phyloP scores from a whole-genome alignment of 2,329 filamentous ascomycete species.

The Aphanoascus verrucosus region DNA sequence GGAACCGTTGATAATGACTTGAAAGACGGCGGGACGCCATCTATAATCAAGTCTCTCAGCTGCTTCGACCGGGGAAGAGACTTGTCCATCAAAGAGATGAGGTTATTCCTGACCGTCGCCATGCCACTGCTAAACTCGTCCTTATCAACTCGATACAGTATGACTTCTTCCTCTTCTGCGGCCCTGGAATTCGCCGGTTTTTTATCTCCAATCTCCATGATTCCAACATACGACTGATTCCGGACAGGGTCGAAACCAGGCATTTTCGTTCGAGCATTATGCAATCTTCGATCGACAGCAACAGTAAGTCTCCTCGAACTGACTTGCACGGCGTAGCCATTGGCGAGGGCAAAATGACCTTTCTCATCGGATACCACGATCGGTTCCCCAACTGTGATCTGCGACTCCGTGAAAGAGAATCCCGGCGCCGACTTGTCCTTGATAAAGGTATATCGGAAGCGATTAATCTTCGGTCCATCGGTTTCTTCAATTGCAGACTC shows the following conservation, averaged over 20 bases:
- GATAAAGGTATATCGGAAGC: slow-evolving; percentile 74
- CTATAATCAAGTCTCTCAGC: slow-evolving; percentile 69
- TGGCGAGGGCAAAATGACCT: slow-evolving; percentile 87
- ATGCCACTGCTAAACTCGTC: slow-evolving; percentile 98
- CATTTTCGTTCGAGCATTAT: slow-evolving; percentile 69
- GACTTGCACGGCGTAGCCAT: slow-evolving; percentile 77
- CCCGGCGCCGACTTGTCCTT: slow-evolving; percentile 52
- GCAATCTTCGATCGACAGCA: slow-evolving; percentile 78
- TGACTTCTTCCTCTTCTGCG: slow-evolving; percentile 40
- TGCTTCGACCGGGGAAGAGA: slow-evolving; percentile 58
- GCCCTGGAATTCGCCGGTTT: slow-evolving; percentile 13
- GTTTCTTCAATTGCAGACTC: slow-evolving; percentile 61
- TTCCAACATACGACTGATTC: slow-evolving; percentile 81
- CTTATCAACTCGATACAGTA: slow-evolving; percentile 77
- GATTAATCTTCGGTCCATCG: slow-evolving; percentile 72
- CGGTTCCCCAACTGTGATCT: slow-evolving; percentile 76
- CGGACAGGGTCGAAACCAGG: slow-evolving; percentile 61
- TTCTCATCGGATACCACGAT: slow-evolving; percentile 94
- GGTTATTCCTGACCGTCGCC: slow-evolving; percentile 86
- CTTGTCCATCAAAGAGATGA: slow-evolving; percentile 83
- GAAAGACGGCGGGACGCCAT: slow-evolving; percentile 63
- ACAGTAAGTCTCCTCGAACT: slow-evolving; percentile 68
- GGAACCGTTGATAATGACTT: slow-evolving; percentile 39
- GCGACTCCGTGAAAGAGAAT: slow-evolving; percentile 85
- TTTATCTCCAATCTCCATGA: slow-evolving; percentile 61